Conservation (phyloP, 495 filamentous ascomycete genomes). For the Niebla homalea region DNA sequence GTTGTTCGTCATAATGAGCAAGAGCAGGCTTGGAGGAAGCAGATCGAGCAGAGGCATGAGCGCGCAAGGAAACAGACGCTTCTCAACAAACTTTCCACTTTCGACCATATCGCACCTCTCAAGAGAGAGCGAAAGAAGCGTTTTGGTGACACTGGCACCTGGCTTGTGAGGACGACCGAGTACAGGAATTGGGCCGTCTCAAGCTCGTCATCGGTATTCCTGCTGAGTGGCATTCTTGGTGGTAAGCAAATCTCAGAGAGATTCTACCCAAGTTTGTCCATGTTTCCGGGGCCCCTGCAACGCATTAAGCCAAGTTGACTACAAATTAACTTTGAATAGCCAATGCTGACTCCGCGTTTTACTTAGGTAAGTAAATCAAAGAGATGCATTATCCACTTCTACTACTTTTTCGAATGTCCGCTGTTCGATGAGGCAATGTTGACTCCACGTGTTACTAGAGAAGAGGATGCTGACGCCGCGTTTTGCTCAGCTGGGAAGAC, state of each 20-base stretch:
- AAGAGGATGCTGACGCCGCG: too few relatives aligned
- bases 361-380: too few relatives aligned
- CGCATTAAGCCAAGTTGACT: too few relatives aligned
- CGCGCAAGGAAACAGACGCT: constrained; percentile 3
- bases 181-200: not conserved
- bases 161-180: constrained; percentile 1
- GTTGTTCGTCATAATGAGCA: not conserved
- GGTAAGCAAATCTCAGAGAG: too few relatives aligned
- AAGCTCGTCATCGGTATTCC: constrained; percentile 2
- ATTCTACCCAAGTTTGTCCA: too few relatives aligned
- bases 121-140: constrained; percentile 12
- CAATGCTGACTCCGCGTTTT: too few relatives aligned
- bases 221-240: constrained; percentile 9
- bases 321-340: too few relatives aligned
- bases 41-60: not conserved
- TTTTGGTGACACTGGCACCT: constrained; percentile 5
- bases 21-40: constrained; percentile 5
- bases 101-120: constrained; percentile 6
- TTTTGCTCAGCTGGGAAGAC: constrained; percentile 3
- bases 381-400: too few relatives aligned
- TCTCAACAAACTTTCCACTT: constrained; percentile 8
- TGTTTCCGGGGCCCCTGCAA: too few relatives aligned
- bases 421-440: too few relatives aligned
- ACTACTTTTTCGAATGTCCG: too few relatives aligned
- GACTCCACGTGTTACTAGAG: too few relatives aligned